A percentile compares a stretch with the other conserved stretches of the same genome.
These are phyloP conservation scores for Hemileia vastatrix DNA, from an alignment of 1,284 basidiomycete genomes.

Conservation along the genomic window DNA sequence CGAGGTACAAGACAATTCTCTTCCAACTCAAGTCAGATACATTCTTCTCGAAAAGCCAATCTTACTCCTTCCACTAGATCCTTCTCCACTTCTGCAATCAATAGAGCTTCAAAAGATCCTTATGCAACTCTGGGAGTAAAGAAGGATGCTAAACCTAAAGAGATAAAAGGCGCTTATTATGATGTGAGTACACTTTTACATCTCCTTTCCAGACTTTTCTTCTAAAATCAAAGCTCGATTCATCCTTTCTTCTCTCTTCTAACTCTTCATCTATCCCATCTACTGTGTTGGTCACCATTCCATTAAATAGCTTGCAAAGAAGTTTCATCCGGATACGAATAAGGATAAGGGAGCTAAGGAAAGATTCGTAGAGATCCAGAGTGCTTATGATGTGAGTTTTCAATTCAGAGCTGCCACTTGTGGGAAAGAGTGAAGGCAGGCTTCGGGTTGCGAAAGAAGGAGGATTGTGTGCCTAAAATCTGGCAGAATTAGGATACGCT, in stretches of 20 bases:
- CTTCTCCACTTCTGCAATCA: not conserved
- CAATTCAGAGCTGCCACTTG: not conserved
- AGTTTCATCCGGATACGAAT: constrained; percentile 42
- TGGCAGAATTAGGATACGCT: no score
- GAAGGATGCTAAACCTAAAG: constrained; percentile 35
- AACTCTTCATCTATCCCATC: not conserved
- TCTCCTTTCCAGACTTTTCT: not conserved
- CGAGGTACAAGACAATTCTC: not conserved
- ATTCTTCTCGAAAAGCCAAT: not conserved
- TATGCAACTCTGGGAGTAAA: constrained; percentile 41
- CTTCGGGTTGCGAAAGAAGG: no score
- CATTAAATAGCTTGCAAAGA: constrained; percentile 41
- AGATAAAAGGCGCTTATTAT: constrained; percentile 43
- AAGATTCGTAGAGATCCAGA: constrained; percentile 42
- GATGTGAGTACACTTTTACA: constrained; percentile 10
- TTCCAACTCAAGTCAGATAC: not conserved
- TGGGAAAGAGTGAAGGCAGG: no score
- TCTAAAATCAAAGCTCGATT: not conserved
- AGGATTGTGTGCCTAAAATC: no score
- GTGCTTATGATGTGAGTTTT: constrained; percentile 35
- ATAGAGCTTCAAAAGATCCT: constrained; percentile 32
- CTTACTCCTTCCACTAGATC: no score
- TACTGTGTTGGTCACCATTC: not conserved
- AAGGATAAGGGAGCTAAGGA: constrained; percentile 41
- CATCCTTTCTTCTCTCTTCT: not conserved